Percentiles rank a stretch among this genome's conserved stretches.
These are phyloP conservation scores for Thermochaetoides thermophila DNA, from an alignment of 495 filamentous ascomycete genomes.

Conservation along the genomic window DNA sequence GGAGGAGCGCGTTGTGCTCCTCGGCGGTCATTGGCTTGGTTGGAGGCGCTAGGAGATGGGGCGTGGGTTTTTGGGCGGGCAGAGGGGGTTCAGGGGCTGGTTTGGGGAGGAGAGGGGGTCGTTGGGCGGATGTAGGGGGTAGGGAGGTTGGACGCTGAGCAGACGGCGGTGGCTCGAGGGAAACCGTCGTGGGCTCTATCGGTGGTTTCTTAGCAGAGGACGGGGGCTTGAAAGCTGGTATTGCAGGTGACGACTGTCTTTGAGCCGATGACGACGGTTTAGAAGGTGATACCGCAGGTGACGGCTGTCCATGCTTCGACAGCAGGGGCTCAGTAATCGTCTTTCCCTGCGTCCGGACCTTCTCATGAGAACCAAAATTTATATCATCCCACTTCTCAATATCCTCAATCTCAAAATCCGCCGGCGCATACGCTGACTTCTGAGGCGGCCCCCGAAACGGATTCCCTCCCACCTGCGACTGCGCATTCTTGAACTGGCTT, in stretches of 20 bases:
- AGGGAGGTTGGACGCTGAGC: neutral
- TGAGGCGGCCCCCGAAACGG: too few relatives aligned
- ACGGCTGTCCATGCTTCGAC: too few relatives aligned
- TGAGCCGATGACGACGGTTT: constrained; percentile 1
- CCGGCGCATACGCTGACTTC: constrained; percentile 9
- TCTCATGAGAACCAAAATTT: too few relatives aligned
- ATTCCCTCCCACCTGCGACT: too few relatives aligned
- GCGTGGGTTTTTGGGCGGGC: neutral
- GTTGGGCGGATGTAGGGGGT: neutral
- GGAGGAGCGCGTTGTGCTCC: constrained; percentile 72
- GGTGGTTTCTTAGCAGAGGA: constrained; percentile 6
- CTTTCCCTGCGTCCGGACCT: too few relatives aligned
- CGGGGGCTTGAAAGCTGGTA: constrained; percentile 11
- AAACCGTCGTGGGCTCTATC: constrained; percentile 4
- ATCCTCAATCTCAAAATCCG: too few relatives aligned
- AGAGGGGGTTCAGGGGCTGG: neutral
- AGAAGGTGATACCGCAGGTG: too few relatives aligned
- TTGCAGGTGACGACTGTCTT: too few relatives aligned
- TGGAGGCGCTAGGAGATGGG: too few relatives aligned
- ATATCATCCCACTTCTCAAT: too few relatives aligned
- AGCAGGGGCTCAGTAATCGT: neutral
- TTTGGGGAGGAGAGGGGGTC: too few relatives aligned
- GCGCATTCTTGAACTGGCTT: constrained; percentile 52
- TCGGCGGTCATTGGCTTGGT: constrained; percentile 55
- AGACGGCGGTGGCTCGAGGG: neutral